phyloP scores from a whole-genome alignment of 805 yeast genomes.

The Starmerella davenportii region DNA sequence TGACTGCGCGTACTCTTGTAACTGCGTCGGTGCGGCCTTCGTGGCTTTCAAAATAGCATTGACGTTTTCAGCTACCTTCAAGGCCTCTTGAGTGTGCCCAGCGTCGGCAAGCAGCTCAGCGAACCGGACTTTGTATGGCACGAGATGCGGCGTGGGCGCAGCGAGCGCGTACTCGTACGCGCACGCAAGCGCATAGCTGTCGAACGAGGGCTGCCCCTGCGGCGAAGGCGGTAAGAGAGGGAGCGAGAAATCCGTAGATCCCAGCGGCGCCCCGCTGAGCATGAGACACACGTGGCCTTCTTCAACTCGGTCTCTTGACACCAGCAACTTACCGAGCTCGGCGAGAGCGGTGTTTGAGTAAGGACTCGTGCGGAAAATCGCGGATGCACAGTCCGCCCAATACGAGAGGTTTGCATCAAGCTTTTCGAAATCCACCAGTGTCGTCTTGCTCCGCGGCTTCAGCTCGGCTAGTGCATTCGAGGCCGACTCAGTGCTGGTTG shows the following conservation, averaged over 20 bases:
- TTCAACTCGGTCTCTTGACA: conserved; percentile 23
- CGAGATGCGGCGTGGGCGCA: conserved; percentile 27
- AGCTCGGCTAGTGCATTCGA: conserved; percentile 36
- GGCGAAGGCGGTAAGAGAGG: conserved; percentile 18
- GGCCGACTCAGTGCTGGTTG: conserved; percentile 27
- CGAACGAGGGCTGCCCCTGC: conserved; percentile 19
- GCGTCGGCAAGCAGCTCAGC: conserved; percentile 53
- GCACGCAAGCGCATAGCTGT: conserved; percentile 42
- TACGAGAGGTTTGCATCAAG: conserved; percentile 12
- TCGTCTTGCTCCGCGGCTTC: conserved; percentile 20
- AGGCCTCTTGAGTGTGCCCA: conserved; percentile 41
- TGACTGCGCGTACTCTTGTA: conserved; percentile 31
- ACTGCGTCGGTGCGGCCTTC: conserved; percentile 18
- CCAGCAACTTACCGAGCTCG: conserved; percentile 25
- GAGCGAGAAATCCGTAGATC: conserved; percentile 16
- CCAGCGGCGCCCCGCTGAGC: conserved; percentile 20
- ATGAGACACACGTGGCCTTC: conserved; percentile 27
- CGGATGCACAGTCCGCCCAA: conserved; percentile 22
- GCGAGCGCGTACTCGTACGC: conserved; percentile 41
- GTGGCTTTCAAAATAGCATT: conserved; percentile 5
- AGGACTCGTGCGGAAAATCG: conserved; percentile 12
- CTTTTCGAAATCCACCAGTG: conserved; percentile 4
- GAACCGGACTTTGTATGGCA: conserved; percentile 45
- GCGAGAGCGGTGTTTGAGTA: conserved; percentile 19
- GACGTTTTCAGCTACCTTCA: conserved; percentile 19